Percentiles rank a stretch among this genome's conserved stretches.
Evolutionary conservation across 305 asterid genomes (phyloP).

Genomic region (Coffea humblotiana): DNA sequence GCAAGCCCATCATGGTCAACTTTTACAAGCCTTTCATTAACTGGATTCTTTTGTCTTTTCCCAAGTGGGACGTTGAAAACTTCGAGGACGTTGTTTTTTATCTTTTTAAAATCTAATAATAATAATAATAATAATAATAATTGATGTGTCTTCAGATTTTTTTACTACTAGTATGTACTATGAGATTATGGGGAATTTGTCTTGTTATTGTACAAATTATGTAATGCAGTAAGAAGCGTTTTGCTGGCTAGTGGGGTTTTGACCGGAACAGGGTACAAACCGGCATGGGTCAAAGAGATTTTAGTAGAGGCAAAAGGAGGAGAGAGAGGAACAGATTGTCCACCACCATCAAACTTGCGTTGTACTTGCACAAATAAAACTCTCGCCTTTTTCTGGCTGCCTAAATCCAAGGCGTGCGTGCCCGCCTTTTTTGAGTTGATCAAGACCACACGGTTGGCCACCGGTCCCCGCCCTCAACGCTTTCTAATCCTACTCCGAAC

Average conservation of each 20-base stretch:
- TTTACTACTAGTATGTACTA: neutral
- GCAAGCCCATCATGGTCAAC: constrained; percentile 11
- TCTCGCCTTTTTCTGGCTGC: neutral
- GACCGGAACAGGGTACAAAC: constrained; percentile 4
- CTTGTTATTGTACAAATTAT: neutral
- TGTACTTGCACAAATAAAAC: neutral
- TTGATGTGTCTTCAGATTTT: neutral
- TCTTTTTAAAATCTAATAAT: neutral
- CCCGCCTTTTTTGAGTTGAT: constrained; percentile 24
- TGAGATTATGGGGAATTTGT: neutral
- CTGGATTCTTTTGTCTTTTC: neutral
- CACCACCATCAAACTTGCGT: neutral
- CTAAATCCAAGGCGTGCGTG: constrained; percentile 26
- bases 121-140: neutral
- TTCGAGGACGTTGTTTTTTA: neutral
- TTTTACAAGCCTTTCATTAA: neutral
- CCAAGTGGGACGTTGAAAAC: neutral
- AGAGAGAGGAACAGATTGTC: neutral
- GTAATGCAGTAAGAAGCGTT: neutral
- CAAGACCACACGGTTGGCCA: constrained; percentile 49
- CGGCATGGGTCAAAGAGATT: constrained; percentile 12
- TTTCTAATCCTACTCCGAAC: neutral
- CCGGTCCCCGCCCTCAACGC: neutral
- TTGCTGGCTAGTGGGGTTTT: neutral
- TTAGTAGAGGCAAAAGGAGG: constrained; percentile 7